These are phyloP conservation scores for Acrocalymma vagum DNA, from an alignment of 2,329 filamentous ascomycete genomes.

Conservation along the genomic window DNA sequence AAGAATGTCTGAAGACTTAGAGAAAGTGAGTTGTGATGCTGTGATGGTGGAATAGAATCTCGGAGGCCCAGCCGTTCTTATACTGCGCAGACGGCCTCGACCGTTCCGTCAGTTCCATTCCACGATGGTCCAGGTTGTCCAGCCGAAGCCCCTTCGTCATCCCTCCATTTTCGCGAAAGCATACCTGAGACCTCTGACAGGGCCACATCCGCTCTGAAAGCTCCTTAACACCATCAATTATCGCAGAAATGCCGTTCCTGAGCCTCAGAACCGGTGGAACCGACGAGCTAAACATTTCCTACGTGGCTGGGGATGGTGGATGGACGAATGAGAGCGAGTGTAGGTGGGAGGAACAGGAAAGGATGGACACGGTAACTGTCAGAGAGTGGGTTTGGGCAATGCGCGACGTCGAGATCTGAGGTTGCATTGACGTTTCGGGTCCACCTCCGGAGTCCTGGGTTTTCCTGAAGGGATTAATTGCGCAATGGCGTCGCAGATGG, in stretches of 20 bases:
- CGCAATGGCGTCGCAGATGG: background rate
- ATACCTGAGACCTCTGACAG: conserved; percentile 22
- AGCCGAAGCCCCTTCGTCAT: conserved; percentile 2
- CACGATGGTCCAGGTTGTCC: background rate
- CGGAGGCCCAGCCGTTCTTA: conserved; percentile 2
- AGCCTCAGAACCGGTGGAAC: conserved; percentile 16
- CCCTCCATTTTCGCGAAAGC: conserved; percentile 8
- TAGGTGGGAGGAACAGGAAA: conserved; percentile 2
- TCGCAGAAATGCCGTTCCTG: conserved; percentile 7
- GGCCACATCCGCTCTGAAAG: conserved; percentile 10
- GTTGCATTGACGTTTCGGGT: conserved; percentile 33
- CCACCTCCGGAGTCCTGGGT: conserved; percentile 8
- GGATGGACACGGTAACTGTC: conserved; percentile 18
- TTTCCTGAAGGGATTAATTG: background rate
- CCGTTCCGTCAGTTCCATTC: background rate
- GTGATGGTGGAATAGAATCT: background rate
- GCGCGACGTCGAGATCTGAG: conserved; percentile 25
- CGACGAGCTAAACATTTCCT: conserved; percentile 21
- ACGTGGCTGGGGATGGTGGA: conserved; percentile 10
- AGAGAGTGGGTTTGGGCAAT: conserved; percentile 25
- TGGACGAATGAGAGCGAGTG: conserved; percentile 19
- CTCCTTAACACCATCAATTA: conserved; percentile 19
- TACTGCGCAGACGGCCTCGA: too few species aligned
- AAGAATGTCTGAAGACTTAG: conserved; percentile 5
- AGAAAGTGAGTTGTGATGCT: conserved; percentile 3